Conservation (phyloP, 768 basidiomycete species). For the Grammothele lineata region DNA sequence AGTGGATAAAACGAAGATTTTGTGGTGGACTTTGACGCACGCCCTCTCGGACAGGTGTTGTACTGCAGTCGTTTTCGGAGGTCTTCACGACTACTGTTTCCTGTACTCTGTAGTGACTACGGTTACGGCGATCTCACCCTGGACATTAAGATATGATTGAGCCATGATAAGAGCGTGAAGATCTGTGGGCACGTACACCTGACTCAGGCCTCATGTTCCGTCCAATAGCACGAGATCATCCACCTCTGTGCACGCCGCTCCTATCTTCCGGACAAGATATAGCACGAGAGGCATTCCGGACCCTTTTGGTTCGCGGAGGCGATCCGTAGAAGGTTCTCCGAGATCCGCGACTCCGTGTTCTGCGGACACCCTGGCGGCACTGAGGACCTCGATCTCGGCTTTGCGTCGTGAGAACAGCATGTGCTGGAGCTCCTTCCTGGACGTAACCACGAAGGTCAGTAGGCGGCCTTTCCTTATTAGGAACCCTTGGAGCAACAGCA, state of each 20-base stretch:
- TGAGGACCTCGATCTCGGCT: constrained; percentile 85
- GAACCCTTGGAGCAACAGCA: neutral
- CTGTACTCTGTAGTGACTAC: too few species aligned
- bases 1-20: neutral
- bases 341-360: constrained; percentile 2
- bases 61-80: too few species aligned
- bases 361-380: constrained; percentile 5
- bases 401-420: constrained; percentile 84
- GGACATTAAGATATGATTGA: too few species aligned
- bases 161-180: too few species aligned
- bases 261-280: constrained; percentile 24
- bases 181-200: too few species aligned
- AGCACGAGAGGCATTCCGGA: constrained; percentile 16
- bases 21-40: too few species aligned
- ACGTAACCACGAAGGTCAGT: neutral
- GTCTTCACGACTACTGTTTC: too few species aligned
- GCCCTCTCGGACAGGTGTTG: too few species aligned
- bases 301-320: neutral
- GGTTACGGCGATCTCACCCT: too few species aligned
- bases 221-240: too few species aligned
- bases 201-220: too few species aligned
- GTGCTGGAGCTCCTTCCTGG: constrained; percentile 73
- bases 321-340: neutral
- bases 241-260: constrained; percentile 6
- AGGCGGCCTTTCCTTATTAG: neutral